Percentiles rank a stretch among this genome's conserved stretches.
Evolutionary conservation across 108 stramenopile genomes (phyloP).

Genomic region (Epithemia pelagica): DNA sequence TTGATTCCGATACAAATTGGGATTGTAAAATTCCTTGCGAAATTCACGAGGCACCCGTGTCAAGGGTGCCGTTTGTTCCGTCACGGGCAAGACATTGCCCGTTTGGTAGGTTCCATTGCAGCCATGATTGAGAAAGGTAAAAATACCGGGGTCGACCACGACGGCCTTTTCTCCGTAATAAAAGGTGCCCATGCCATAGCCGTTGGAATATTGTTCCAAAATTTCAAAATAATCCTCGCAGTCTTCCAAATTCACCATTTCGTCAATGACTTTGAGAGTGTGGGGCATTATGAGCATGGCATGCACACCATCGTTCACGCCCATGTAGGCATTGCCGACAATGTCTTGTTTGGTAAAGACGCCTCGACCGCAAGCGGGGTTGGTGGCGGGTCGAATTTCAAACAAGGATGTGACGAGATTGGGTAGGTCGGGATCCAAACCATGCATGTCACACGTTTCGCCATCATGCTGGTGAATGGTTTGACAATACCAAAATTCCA

Average conservation of each 20-base stretch:
- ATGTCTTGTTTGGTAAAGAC: slow-evolving; percentile 5
- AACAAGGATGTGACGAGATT: slow-evolving; percentile 2
- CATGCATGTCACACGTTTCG: background rate
- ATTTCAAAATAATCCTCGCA: background rate
- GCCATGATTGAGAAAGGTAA: slow-evolving; percentile 13
- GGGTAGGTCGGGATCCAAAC: slow-evolving; percentile 7
- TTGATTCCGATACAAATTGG: background rate
- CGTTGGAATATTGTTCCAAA: background rate
- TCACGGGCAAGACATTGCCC: background rate
- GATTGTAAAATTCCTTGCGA: background rate
- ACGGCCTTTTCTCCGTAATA: slow-evolving; percentile 3
- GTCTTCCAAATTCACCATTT: background rate
- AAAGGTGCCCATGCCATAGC: slow-evolving; percentile 3
- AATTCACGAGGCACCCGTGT: background rate
- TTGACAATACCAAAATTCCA: background rate
- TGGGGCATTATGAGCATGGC: background rate
- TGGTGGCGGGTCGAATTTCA: background rate
- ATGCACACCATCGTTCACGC: background rate
- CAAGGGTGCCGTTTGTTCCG: background rate
- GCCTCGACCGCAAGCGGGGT: background rate
- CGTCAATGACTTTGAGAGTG: background rate
- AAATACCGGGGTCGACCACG: slow-evolving; percentile 12
- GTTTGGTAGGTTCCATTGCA: slow-evolving; percentile 11
- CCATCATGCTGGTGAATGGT: background rate
- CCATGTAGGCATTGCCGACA: background rate